These are phyloP conservation scores for Staphylotrichum longicolle DNA, from an alignment of 495 filamentous ascomycete genomes.

Conservation along the genomic window DNA sequence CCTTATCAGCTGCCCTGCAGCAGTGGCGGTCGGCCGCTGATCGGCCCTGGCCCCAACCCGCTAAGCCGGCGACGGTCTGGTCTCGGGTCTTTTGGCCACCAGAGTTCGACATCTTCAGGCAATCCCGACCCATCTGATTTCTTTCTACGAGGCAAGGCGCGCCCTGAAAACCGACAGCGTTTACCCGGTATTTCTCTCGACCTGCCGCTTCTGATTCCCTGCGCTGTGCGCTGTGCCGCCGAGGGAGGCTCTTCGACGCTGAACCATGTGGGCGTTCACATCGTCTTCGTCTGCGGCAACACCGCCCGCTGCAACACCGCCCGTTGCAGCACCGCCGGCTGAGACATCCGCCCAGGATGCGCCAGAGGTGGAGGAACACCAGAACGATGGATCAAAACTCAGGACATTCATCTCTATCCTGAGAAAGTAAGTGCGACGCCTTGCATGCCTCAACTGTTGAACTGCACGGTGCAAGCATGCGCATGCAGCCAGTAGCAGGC, in stretches of 20 bases:
- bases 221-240: background rate
- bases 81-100: background rate
- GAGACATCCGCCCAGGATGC: background rate
- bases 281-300: constrained; percentile 19
- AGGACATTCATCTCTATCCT: constrained; percentile 80
- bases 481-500: background rate
- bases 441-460: too few species aligned
- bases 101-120: background rate
- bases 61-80: constrained; percentile 4
- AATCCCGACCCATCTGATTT: background rate
- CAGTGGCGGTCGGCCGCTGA: constrained; percentile 13
- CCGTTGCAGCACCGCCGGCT: constrained; percentile 5
- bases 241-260: background rate
- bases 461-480: too few species aligned
- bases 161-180: background rate
- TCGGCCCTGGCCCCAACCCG: constrained; percentile 2
- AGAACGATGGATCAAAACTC: constrained; percentile 80
- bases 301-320: constrained; percentile 15
- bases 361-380: constrained; percentile 50
- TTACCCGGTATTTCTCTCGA: background rate
- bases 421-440: constrained; percentile 60
- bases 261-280: constrained; percentile 17
- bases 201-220: background rate
- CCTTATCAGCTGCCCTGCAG: constrained; percentile 5
- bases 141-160: too few species aligned